These are phyloP conservation scores for Coemansia furcata DNA, from an alignment of 192 early-diverging fungal species.

Conservation along the genomic window DNA sequence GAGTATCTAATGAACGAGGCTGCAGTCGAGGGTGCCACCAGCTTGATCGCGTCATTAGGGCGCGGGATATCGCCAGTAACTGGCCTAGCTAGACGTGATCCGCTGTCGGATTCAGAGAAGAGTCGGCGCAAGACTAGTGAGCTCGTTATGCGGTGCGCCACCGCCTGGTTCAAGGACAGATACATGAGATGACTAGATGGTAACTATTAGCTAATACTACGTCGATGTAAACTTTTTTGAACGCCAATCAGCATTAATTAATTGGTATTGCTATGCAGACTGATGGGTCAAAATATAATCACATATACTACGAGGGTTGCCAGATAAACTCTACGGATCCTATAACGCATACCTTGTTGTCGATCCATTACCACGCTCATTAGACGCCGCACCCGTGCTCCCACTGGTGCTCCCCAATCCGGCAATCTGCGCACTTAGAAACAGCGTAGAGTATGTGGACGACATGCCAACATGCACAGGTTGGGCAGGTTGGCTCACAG, in stretches of 20 bases:
- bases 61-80: slow-evolving; percentile 27
- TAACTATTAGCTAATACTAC: neutral
- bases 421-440: slow-evolving; percentile 15
- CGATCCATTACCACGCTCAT: neutral
- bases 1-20: slow-evolving; percentile 28
- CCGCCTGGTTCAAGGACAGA: neutral
- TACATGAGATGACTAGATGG: neutral
- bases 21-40: slow-evolving; percentile 20
- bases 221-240: neutral
- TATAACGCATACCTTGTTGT: neutral
- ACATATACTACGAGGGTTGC: neutral
- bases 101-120: slow-evolving; percentile 8
- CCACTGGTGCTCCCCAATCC: neutral
- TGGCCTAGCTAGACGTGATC: slow-evolving; percentile 29
- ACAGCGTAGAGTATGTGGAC: slow-evolving; percentile 32
- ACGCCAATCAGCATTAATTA: neutral
- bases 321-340: neutral
- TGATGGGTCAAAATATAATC: neutral
- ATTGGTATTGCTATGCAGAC: neutral
- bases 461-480: slow-evolving; percentile 32
- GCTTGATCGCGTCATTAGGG: slow-evolving; percentile 13
- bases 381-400: neutral
- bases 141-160: neutral
- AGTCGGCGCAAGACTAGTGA: neutral
- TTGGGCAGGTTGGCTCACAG: neutral